Evolutionary conservation across 2,329 filamentous ascomycete species (phyloP), one percentile per base, ranked within the genome.

Genomic region (Ceratocystis alfenasii): DNA sequence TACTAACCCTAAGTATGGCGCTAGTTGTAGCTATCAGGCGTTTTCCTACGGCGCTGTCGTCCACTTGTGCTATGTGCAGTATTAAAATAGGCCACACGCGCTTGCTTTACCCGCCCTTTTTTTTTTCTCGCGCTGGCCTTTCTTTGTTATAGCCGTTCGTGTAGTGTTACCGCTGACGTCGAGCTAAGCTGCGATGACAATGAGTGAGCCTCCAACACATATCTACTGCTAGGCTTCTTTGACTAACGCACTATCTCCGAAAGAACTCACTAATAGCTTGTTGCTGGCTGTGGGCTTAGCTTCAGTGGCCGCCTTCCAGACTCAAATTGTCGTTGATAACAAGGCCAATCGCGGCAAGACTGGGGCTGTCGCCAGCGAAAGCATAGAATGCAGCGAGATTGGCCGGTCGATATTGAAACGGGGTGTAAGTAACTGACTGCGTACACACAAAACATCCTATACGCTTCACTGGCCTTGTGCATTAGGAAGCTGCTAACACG

Each of bases 361-460:
- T 22, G 88, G 88, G 28, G 88, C 87, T 44, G 85, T 90, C 22
- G 86, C 88, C 12, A 87, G 85, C 64, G 87, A 91, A 73, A 85
- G 81, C 70, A 74, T 78, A 2, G 81, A 88, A 69, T 92, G 88
- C 72, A 90, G 86, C 68, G 73, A 79, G 41, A 86, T 90, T 70
- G 88, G 88, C 1, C 81, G 82, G 30, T 80, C 87, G 55, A 77
- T 89, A 20, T 74, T 90, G 33, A 74, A 75, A 22, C 73, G 74
- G 20, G 81, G 82, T 2, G 81, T 81, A 73, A 57, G 78, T 74
- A 5, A 6, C 10, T 3, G 17, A 12, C 17, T 1, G 36, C 36
- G 36, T 6, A 6, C 7, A 7, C 10, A 1, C 6, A 25, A 45
- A 1, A 22, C 28, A 48, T 17, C 15, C 1, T 5, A 10, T 6